Evolutionary conservation across 768 basidiomycete species (phyloP), one percentile per base, ranked within the genome.

Genomic region (Epithele typhae): DNA sequence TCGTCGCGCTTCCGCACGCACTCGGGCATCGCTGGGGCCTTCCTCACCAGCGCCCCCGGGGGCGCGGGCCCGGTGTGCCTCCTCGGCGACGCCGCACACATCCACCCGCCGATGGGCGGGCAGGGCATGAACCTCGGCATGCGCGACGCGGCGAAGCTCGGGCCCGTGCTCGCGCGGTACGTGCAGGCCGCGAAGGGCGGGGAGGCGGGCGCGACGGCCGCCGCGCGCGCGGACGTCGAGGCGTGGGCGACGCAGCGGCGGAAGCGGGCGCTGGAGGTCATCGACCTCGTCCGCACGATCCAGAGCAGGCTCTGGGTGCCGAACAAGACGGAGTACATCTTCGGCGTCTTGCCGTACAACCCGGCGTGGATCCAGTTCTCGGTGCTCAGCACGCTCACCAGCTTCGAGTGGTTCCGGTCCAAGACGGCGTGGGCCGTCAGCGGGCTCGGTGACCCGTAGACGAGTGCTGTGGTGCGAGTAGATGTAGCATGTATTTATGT

Each of bases 41-140:
- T 64, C 36, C 67, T 74, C 44, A 43, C 63, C 25, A 64, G 63
- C 32, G 53, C 68, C 15, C n/a, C n/a, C n/a, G n/a, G n/a, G n/a
- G n/a, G n/a, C n/a, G 54, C 55, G 21, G 59, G 54, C 11, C 49
- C 46, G 15, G 41, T 64, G 5, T 30, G 48, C 17, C 55, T 76
- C 30, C 34, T 72, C 5, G 73, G 74, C 4, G 73, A 76, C 51
- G 75, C 78, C 3, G 78, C 78, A 23, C 75, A 69, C 51, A 71
- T 78, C 37, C 78, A 78, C 46, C 73, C 77, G 0, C 78, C 77
- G 18, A 65, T 69, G 5, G 78, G 78, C 1, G 78, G 78, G 1
- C 77, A 78, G 44, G 78, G 78, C 9, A 75, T 80, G 77, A 78
- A 78, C 49, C 68, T 79, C 15, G 75, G 78, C 4, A 60, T 80